A percentile compares a stretch with the other conserved stretches of the same genome.
Evolutionary conservation across 129 eudicot species (phyloP).

Genomic region (Flaveria bidentis): DNA sequence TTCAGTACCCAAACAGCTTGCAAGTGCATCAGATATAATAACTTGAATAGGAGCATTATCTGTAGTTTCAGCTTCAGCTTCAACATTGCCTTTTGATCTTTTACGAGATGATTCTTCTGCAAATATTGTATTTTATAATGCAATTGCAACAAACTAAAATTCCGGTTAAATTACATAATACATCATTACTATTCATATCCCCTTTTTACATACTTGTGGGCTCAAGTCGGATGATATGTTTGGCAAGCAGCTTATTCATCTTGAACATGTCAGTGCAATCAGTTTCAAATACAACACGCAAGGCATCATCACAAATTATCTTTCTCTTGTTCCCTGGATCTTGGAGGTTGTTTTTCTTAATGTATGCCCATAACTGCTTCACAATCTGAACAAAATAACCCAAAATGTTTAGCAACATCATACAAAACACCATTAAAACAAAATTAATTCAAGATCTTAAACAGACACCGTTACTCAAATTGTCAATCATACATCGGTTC

Average conservation of each 20-base stretch:
- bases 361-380: constrained; percentile 93
- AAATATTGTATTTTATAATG: constrained; percentile 17
- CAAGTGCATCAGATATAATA: constrained; percentile 75
- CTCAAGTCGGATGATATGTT: constrained; percentile 81
- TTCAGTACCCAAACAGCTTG: constrained; percentile 66
- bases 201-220: constrained; percentile 60
- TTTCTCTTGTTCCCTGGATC: constrained; percentile 95
- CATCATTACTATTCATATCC: constrained; percentile 6
- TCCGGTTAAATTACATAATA: background rate
- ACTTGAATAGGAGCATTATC: constrained; percentile 54
- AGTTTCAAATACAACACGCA: constrained; percentile 80
- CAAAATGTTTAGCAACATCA: constrained; percentile 21
- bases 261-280: constrained; percentile 92
- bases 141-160: background rate
- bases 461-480: background rate
- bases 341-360: constrained; percentile 87
- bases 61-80: constrained; percentile 44
- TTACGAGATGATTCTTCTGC: constrained; percentile 69
- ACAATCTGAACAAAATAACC: constrained; percentile 61
- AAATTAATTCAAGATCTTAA: background rate
- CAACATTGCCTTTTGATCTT: constrained; percentile 52
- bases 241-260: constrained; percentile 93
- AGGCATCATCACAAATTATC: constrained; percentile 88
- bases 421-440: background rate
- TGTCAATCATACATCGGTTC: constrained; percentile 70